These are phyloP conservation scores for Moricandia arvensis DNA, from an alignment of 345 rosid genomes.

Conservation along the genomic window DNA sequence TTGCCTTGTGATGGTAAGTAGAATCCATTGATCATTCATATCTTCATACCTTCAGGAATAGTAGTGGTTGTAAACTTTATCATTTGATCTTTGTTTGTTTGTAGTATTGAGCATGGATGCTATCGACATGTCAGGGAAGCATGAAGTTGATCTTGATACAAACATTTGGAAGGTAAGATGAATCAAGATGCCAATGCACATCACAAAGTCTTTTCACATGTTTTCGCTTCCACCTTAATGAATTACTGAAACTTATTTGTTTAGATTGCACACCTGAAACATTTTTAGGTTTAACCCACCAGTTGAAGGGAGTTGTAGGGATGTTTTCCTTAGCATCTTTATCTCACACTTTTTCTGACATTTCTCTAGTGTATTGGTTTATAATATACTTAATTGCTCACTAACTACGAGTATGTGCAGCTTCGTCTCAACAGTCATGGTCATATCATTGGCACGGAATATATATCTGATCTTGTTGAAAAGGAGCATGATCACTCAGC, in stretches of 20 bases:
- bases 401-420: slow-evolving; percentile 54
- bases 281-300: neutral
- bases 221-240: neutral
- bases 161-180: slow-evolving; percentile 90
- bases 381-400: slow-evolving; percentile 16
- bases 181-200: slow-evolving; percentile 10
- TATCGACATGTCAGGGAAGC: slow-evolving; percentile 99
- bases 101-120: slow-evolving; percentile 95
- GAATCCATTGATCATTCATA: slow-evolving; percentile 1
- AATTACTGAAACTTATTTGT: neutral
- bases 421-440: slow-evolving; percentile 84
- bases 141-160: slow-evolving; percentile 99
- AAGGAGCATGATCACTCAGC: slow-evolving; percentile 57
- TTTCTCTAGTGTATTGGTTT: slow-evolving; percentile 4
- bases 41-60: neutral
- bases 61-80: neutral
- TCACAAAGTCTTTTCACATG: slow-evolving; percentile 2
- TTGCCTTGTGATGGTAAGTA: slow-evolving; percentile 85
- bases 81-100: slow-evolving; percentile 17
- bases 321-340: neutral
- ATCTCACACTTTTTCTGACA: neutral
- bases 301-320: neutral
- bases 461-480: slow-evolving; percentile 90
- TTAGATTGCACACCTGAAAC: neutral
- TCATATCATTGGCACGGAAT: slow-evolving; percentile 90